Percentiles rank a stretch among this genome's conserved stretches.
phyloP scores from a whole-genome alignment of 345 rosid species.

The Pseudoturritis turrita region DNA sequence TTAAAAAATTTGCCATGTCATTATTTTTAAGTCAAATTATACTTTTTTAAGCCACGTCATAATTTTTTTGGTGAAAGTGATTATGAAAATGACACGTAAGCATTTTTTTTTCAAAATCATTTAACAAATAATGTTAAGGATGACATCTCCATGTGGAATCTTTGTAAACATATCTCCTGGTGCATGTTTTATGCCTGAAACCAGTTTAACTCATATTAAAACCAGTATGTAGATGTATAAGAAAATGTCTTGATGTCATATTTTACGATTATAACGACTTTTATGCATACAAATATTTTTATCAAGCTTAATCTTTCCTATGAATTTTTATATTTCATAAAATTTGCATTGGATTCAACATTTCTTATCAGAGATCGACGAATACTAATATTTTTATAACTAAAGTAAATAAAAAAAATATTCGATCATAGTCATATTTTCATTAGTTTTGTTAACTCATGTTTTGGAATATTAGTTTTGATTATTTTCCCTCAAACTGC shows the following conservation, averaged over 20 bases:
- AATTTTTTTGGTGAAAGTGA: no score
- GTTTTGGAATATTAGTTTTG: neutral
- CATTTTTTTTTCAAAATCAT: no score
- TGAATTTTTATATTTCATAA: neutral
- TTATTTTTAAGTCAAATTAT: no score
- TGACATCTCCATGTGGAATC: constrained; percentile 63
- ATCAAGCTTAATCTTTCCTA: neutral
- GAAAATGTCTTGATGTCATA: neutral
- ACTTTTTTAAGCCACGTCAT: no score
- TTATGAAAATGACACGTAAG: no score
- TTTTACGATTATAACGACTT: neutral
- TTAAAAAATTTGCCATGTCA: no score
- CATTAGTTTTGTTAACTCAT: no score
- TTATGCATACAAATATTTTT: neutral
- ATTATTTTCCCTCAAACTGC: neutral
- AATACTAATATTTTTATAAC: neutral
- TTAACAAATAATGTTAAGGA: no score
- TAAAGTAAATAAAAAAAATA: neutral
- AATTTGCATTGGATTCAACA: neutral
- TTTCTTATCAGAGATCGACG: neutral
- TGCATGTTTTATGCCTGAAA: constrained; percentile 43
- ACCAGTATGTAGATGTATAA: neutral
- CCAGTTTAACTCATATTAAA: neutral
- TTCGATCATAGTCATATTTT: no score
- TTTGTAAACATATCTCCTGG: constrained; percentile 42